A percentile compares a stretch with the other conserved stretches of the same genome.
These are phyloP conservation scores for Amyloporia xantha DNA, from an alignment of 768 basidiomycete species.

Conservation along the genomic window DNA sequence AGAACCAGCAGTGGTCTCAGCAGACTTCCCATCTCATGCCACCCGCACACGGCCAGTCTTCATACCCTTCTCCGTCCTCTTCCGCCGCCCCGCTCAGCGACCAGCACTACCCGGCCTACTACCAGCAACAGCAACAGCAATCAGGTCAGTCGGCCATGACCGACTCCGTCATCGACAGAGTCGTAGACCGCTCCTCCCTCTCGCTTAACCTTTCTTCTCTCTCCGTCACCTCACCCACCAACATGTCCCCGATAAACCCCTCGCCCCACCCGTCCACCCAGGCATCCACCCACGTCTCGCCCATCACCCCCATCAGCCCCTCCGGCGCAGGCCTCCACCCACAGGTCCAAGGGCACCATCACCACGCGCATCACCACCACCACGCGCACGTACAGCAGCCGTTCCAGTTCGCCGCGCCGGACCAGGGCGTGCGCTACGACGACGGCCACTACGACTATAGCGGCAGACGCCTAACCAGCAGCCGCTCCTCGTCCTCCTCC, in stretches of 20 bases:
- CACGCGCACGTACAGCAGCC: conserved; percentile 33
- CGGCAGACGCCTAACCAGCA: conserved; percentile 33
- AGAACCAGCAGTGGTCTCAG: conserved; percentile 26
- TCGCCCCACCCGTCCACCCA: conserved; percentile 31
- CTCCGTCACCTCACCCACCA: conserved; percentile 58
- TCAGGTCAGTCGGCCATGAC: neutral
- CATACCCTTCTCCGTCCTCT: conserved; percentile 28
- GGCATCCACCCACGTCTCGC: conserved; percentile 27
- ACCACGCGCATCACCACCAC: conserved; percentile 33
- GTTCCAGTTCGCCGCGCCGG: conserved; percentile 46
- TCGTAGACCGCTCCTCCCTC: conserved; percentile 24
- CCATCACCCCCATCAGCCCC: conserved; percentile 56
- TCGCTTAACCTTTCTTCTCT: conserved; percentile 60
- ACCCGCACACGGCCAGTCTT: conserved; percentile 21
- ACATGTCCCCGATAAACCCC: conserved; percentile 55
- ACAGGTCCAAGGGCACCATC: conserved; percentile 28
- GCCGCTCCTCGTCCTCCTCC: conserved; percentile 39
- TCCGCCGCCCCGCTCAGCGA: conserved; percentile 21
- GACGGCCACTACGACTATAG: conserved; percentile 22
- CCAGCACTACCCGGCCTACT: conserved; percentile 22
- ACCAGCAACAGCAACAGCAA: conserved; percentile 14
- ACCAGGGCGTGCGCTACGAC: conserved; percentile 27
- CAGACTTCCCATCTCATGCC: conserved; percentile 24
- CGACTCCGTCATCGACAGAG: conserved; percentile 20
- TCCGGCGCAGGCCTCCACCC: conserved; percentile 35